Base-by-base conservation (phyloP, 768 basidiomycete genomes). In the Cyathus striatus region DNA sequence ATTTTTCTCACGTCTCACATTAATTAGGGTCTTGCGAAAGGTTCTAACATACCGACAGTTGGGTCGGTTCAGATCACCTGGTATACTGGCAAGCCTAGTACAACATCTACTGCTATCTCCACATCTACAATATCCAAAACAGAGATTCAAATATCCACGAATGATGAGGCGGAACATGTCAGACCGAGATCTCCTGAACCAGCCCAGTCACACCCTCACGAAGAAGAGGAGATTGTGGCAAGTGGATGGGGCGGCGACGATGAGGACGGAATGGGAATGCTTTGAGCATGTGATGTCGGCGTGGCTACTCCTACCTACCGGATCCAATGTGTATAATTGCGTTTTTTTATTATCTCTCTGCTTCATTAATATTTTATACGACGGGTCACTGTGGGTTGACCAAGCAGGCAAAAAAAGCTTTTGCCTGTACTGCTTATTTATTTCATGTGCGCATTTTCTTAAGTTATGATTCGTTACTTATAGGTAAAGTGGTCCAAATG, bases 171-270 rank as follows among this genome's bases (percentile, higher is more conserved):
- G 22, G 40, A 30, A 23, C 37, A 26, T 40, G 55, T 7, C 45
- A 51, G 18, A 46, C 35, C 39, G 38, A 50, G 9, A 6, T 40
- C 38, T 40, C 23, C 40, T 26, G 45, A 52, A 33, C n/a, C 23
- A 22, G 17, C 18, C 37, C 47, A 45, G 25, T 44, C 23, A 36
- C 42, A 41, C n/a, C 27, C 27, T 7, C 56, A 52, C 47, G 58
- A 72, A 25, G 84, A 84, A 46, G 84, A 85, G 54, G 84, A 81
- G 55, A 55, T 75, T 5, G 69, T 78, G 4, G 78, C 78, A 3
- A 81, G 75, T 51, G 83, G 85, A 18, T 87, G 86, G 85, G 86
- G 84, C n/a, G 78, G 70, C 32, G 79, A 81, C 40, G 83, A 76
- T 42, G 84, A 78, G 50, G 82, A 87, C 54, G 81, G 78, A 35